A percentile compares a stretch with the other conserved stretches of the same genome.
Conservation (phyloP, 352 stramenopile genomes). For the Blastocystis sp. region DNA sequence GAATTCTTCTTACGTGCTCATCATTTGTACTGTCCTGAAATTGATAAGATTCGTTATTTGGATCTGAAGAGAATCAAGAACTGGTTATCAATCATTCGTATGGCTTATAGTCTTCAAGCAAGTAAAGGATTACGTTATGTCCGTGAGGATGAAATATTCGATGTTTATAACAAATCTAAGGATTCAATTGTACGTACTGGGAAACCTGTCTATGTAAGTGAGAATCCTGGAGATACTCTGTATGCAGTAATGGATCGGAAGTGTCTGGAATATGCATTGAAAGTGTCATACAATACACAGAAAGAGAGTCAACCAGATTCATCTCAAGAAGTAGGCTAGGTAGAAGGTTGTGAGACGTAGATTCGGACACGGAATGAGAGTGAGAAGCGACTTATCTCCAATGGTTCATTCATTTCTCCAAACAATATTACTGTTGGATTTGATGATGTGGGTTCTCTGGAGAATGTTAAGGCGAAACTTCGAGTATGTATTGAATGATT, state of each 20-base stretch:
- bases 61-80: slow-evolving; percentile 50
- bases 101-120: slow-evolving; percentile 45
- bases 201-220: slow-evolving; percentile 48
- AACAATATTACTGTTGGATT: slow-evolving; percentile 81
- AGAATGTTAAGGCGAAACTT: slow-evolving; percentile 77
- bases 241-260: slow-evolving; percentile 39
- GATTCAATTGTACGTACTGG: slow-evolving; percentile 14
- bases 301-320: slow-evolving; percentile 29
- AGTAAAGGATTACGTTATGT: neutral
- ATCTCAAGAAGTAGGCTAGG: neutral
- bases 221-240: slow-evolving; percentile 28
- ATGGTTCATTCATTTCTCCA: slow-evolving; percentile 70
- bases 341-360: neutral
- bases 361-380: slow-evolving; percentile 70
- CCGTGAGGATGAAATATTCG: slow-evolving; percentile 35
- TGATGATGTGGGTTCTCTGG: slow-evolving; percentile 78
- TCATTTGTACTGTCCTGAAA: slow-evolving; percentile 37
- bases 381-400: slow-evolving; percentile 71
- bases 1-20: slow-evolving; percentile 54
- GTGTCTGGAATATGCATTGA: slow-evolving; percentile 16
- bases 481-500: slow-evolving; percentile 1
- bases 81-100: slow-evolving; percentile 42
- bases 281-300: slow-evolving; percentile 25
- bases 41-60: slow-evolving; percentile 10
- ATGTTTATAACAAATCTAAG: slow-evolving; percentile 52